Percentiles rank a stretch among this genome's conserved stretches.
Conservation (phyloP, 768 basidiomycete species). For the Pilatotrama ljubarskyi region DNA sequence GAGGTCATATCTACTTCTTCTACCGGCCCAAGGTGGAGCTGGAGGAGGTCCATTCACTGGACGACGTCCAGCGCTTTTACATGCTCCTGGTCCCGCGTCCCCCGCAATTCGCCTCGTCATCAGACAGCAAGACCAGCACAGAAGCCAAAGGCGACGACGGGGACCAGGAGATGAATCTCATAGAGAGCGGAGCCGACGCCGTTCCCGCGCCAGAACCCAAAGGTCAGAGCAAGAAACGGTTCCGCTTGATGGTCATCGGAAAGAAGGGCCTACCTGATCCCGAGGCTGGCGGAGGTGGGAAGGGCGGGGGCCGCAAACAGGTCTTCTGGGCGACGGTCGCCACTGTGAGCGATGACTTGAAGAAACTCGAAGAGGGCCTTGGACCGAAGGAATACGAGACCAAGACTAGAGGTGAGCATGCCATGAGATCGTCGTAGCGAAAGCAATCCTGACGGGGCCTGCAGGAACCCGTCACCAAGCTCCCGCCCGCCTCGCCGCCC, state of each 20-base stretch:
- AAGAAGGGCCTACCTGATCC: conserved; percentile 61
- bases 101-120: conserved; percentile 38
- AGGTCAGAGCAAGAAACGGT: conserved; percentile 42
- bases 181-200: conserved; percentile 48
- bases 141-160: conserved; percentile 27
- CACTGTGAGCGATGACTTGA: conserved; percentile 52
- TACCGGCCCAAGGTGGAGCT: conserved; percentile 58
- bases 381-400: conserved; percentile 58
- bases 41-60: conserved; percentile 53
- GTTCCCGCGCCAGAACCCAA: conserved; percentile 42
- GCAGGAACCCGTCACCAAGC: conserved; percentile 51
- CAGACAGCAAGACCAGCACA: neutral
- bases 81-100: conserved; percentile 60
- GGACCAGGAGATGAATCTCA: conserved; percentile 43
- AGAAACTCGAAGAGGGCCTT: conserved; percentile 46
- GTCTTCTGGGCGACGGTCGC: conserved; percentile 55
- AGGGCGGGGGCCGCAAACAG: conserved; percentile 41
- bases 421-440: neutral
- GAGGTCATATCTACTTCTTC: conserved; percentile 66
- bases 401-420: conserved; percentile 51
- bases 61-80: conserved; percentile 58
- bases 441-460: neutral
- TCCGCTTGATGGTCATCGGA: conserved; percentile 53
- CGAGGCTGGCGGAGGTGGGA: conserved; percentile 28
- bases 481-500: conserved; percentile 52